Percentiles rank a stretch among this genome's conserved stretches.
phyloP scores from a whole-genome alignment of 148 eudicot species.

The Amaranthus palmeri region DNA sequence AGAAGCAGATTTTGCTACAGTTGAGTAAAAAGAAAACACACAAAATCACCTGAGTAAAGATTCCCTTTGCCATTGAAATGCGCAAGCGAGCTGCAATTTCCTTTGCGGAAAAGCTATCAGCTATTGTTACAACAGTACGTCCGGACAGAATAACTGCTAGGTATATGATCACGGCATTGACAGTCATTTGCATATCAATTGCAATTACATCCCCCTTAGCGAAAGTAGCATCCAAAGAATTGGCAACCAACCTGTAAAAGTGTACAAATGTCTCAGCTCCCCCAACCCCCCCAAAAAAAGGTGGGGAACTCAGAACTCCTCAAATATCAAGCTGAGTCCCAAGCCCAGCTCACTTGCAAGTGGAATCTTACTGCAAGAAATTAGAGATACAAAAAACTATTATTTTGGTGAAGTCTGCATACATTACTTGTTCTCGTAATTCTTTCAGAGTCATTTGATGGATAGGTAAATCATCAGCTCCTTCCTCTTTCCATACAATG shows the following conservation, averaged over 20 bases:
- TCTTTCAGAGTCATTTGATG: conserved; percentile 51
- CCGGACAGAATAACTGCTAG: conserved; percentile 79
- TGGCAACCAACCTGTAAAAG: conserved; percentile 70
- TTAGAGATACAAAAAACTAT: not conserved
- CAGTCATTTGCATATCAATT: conserved; percentile 95
- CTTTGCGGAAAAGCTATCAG: conserved; percentile 88
- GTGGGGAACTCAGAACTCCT: not conserved
- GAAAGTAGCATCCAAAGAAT: conserved; percentile 64
- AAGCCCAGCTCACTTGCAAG: too few species aligned
- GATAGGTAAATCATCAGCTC: conserved; percentile 44
- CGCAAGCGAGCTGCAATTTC: conserved; percentile 86
- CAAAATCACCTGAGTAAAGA: conserved; percentile 78
- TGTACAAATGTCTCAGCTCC: not conserved
- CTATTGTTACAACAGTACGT: conserved; percentile 73
- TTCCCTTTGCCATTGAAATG: conserved; percentile 71
- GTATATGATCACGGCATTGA: conserved; percentile 75
- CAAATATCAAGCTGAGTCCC: too few species aligned
- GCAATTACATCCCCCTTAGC: conserved; percentile 89
- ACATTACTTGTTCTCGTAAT: conserved; percentile 86
- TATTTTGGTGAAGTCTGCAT: conserved; percentile 7
- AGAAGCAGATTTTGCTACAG: not conserved
- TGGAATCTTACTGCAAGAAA: too few species aligned
- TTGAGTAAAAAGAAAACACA: not conserved
- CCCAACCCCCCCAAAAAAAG: not conserved
- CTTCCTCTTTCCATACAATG: conserved; percentile 77